These are phyloP conservation scores for Aspergillus sp. DNA, from an alignment of 2,329 filamentous ascomycete genomes.

Conservation along the genomic window DNA sequence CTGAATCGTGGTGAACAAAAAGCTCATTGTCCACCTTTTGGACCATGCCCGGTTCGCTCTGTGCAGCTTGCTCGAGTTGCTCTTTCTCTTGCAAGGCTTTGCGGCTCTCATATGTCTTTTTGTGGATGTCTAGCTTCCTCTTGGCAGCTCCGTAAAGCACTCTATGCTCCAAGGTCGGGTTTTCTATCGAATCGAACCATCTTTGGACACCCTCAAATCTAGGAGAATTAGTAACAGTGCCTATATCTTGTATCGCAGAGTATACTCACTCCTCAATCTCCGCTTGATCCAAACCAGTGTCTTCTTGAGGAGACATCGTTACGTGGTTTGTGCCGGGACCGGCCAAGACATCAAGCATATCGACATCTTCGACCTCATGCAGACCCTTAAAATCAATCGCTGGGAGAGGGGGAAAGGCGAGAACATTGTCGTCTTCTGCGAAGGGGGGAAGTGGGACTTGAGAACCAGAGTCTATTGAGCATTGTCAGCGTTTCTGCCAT, in stretches of 20 bases:
- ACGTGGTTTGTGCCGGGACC: not conserved
- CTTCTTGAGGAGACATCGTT: not conserved
- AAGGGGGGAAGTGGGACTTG: not conserved
- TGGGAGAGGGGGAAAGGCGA: not conserved
- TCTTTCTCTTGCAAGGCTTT: not conserved
- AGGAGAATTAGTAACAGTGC: not conserved
- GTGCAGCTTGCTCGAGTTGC: not conserved
- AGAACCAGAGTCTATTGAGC: not conserved
- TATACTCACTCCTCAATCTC: slow-evolving; percentile 2
- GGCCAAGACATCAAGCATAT: not conserved
- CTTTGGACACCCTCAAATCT: slow-evolving; percentile 14
- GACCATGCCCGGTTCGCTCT: not conserved
- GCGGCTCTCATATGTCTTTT: slow-evolving; percentile 7
- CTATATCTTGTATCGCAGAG: not conserved
- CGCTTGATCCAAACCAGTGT: not conserved
- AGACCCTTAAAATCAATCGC: no score
- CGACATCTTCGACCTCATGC: not conserved
- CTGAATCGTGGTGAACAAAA: not conserved
- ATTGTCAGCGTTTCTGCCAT: not conserved
- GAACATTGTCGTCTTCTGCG: not conserved
- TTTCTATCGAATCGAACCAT: slow-evolving; percentile 7
- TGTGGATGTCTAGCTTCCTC: not conserved
- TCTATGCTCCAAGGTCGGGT: slow-evolving; percentile 10
- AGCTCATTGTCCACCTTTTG: slow-evolving; percentile 1
- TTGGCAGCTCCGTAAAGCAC: slow-evolving; percentile 13